phyloP scores from a whole-genome alignment of 257 asterid genomes.

The Ballota nigra region DNA sequence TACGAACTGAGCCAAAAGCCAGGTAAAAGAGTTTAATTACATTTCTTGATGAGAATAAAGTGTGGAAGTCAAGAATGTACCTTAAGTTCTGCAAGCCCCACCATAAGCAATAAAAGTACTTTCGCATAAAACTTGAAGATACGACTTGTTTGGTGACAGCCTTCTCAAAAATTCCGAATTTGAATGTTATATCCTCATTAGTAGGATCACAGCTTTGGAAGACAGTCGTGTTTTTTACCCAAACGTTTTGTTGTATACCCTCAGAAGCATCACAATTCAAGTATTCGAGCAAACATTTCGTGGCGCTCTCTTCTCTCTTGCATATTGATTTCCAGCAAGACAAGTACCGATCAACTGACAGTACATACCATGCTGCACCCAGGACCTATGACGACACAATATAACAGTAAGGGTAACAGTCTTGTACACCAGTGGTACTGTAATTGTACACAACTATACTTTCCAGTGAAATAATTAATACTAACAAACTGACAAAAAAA shows the following conservation, averaged over 20 bases:
- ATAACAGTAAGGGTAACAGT: no score
- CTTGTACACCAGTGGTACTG: no score
- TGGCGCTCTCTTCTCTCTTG: conserved; percentile 52
- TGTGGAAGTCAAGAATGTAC: conserved; percentile 33
- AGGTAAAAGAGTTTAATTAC: background rate
- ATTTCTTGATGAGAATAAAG: background rate
- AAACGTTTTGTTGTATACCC: conserved; percentile 30
- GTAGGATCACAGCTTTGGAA: conserved; percentile 67
- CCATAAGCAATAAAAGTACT: conserved; percentile 94
- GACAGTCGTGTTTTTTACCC: conserved; percentile 65
- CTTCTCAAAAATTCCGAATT: conserved; percentile 74
- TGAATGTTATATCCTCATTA: conserved; percentile 43
- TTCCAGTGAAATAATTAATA: no score
- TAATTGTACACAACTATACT: no score
- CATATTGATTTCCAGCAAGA: conserved; percentile 89
- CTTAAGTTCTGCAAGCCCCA: conserved; percentile 97
- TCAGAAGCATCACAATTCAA: conserved; percentile 51
- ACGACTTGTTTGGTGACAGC: conserved; percentile 79
- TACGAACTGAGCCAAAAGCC: conserved; percentile 55
- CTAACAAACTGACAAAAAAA: background rate
- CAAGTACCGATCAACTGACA: conserved; percentile 81
- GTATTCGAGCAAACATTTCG: conserved; percentile 54
- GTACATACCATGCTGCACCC: conserved; percentile 95
- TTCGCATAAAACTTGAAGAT: conserved; percentile 65
- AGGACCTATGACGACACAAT: conserved; percentile 48